Conservation (phyloP, 2,329 filamentous ascomycete species). For the Lecanicillium sp. region DNA sequence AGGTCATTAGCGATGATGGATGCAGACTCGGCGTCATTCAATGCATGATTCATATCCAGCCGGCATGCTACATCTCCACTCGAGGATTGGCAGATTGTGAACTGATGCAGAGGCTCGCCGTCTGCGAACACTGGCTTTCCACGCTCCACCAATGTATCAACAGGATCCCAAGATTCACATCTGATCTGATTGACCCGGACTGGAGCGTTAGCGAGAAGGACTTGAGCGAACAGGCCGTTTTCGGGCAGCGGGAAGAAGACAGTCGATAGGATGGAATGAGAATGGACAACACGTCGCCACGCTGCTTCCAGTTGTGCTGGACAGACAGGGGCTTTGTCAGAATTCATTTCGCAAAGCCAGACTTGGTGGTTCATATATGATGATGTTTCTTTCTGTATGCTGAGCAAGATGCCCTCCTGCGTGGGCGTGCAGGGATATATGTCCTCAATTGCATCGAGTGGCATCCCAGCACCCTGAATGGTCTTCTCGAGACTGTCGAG, state of each 20-base stretch:
- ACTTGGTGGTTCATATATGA: neutral
- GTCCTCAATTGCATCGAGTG: conserved; percentile 19
- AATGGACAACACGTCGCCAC: conserved; percentile 3
- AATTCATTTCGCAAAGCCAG: neutral
- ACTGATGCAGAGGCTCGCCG: too few relatives aligned
- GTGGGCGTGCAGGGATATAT: conserved; percentile 30
- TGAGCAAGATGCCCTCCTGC: conserved; percentile 23
- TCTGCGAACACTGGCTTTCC: too few relatives aligned
- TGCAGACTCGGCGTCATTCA: too few relatives aligned
- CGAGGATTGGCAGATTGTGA: too few relatives aligned
- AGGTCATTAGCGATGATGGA: too few relatives aligned
- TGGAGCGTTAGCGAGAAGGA: conserved; percentile 4
- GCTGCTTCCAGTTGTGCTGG: neutral
- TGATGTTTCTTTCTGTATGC: neutral
- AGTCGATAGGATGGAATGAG: conserved; percentile 6
- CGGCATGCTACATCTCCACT: too few relatives aligned
- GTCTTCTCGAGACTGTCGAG: conserved; percentile 16
- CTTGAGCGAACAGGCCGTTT: conserved; percentile 9
- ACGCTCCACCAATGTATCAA: too few relatives aligned
- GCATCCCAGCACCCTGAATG: conserved; percentile 6
- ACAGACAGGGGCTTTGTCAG: neutral
- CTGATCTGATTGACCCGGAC: conserved; percentile 3
- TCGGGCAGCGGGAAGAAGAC: conserved; percentile 10
- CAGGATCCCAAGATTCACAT: too few relatives aligned
- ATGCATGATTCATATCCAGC: too few relatives aligned